These are phyloP conservation scores for Vigna angularis DNA, from an alignment of 306 rosid genomes.

Conservation along the genomic window DNA sequence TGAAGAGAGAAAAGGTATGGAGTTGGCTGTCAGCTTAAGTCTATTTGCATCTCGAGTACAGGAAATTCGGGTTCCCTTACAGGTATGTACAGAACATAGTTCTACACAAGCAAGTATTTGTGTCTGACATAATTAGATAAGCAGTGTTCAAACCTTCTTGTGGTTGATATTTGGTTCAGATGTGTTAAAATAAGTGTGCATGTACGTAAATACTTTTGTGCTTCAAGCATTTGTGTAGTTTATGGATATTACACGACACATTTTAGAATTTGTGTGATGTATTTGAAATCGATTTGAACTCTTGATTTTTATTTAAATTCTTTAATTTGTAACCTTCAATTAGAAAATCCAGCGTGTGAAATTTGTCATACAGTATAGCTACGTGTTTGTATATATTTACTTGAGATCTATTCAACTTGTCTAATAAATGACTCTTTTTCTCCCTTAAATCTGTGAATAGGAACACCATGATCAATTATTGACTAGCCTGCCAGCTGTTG, in stretches of 20 bases:
- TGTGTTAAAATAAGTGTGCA: conserved; percentile 19
- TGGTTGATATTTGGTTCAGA: conserved; percentile 23
- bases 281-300: conserved; percentile 7
- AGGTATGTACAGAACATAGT: conserved; percentile 59
- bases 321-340: conserved; percentile 31
- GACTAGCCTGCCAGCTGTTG: conserved; percentile 84
- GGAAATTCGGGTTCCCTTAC: conserved; percentile 96
- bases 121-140: conserved; percentile 21
- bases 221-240: conserved; percentile 31
- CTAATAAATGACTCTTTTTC: conserved; percentile 23
- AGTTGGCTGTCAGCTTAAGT: conserved; percentile 97
- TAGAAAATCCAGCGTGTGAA: conserved; percentile 36
- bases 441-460: conserved; percentile 51
- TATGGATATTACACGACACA: conserved; percentile 29
- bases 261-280: conserved; percentile 6
- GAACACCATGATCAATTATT: conserved; percentile 96
- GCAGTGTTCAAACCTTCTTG: conserved; percentile 15
- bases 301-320: conserved; percentile 40
- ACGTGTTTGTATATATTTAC: conserved; percentile 15
- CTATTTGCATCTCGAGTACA: conserved; percentile 97
- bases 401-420: conserved; percentile 31
- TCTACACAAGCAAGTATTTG: conserved; percentile 25
- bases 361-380: conserved; percentile 17
- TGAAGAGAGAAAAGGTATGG: conserved; percentile 99
- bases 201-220: conserved; percentile 19